A percentile compares a stretch with the other conserved stretches of the same genome.
Evolutionary conservation across 2,329 filamentous ascomycete genomes (phyloP).

Genomic region (Calycina marina): DNA sequence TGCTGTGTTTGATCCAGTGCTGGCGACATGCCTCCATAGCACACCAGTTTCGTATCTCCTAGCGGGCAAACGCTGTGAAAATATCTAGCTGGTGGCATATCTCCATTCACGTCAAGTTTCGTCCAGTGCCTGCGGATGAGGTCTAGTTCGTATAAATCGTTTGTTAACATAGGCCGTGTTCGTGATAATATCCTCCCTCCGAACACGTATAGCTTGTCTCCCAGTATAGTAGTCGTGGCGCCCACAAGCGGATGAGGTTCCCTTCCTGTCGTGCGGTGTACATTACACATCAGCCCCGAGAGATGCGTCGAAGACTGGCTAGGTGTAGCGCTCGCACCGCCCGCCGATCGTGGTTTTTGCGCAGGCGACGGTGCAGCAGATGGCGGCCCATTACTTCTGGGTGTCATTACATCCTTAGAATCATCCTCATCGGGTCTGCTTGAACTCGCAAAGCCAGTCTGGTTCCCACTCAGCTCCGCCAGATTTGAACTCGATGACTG

Average conservation of each 20-base stretch:
- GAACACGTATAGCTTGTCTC: slow-evolving; percentile 94
- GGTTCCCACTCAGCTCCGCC: slow-evolving; percentile 24
- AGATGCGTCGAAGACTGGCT: slow-evolving; percentile 39
- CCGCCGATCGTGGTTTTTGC: slow-evolving; percentile 25
- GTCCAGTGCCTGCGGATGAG: slow-evolving; percentile 86
- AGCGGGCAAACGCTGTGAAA: slow-evolving; percentile 93
- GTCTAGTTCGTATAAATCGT: slow-evolving; percentile 87
- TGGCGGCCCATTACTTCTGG: slow-evolving; percentile 36
- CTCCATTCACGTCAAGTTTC: slow-evolving; percentile 70
- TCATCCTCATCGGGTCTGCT: slow-evolving; percentile 32
- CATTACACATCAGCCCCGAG: slow-evolving; percentile 55
- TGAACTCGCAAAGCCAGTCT: slow-evolving; percentile 30
- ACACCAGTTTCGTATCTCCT: slow-evolving; percentile 91
- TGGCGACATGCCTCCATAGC: slow-evolving; percentile 96
- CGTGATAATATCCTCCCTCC: slow-evolving; percentile 79
- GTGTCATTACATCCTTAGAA: slow-evolving; percentile 32
- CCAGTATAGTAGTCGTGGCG: slow-evolving; percentile 85
- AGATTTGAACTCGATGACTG: slow-evolving; percentile 9
- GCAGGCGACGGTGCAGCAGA: slow-evolving; percentile 44
- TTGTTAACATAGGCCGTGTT: slow-evolving; percentile 68
- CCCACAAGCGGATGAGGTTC: slow-evolving; percentile 88
- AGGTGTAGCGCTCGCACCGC: slow-evolving; percentile 28
- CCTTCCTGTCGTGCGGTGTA: slow-evolving; percentile 74
- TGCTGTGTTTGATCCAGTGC: slow-evolving; percentile 32
- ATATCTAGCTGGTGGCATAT: slow-evolving; percentile 81